Conservation (phyloP, 192 early-diverging fungal species). For the Endogone sp. region DNA sequence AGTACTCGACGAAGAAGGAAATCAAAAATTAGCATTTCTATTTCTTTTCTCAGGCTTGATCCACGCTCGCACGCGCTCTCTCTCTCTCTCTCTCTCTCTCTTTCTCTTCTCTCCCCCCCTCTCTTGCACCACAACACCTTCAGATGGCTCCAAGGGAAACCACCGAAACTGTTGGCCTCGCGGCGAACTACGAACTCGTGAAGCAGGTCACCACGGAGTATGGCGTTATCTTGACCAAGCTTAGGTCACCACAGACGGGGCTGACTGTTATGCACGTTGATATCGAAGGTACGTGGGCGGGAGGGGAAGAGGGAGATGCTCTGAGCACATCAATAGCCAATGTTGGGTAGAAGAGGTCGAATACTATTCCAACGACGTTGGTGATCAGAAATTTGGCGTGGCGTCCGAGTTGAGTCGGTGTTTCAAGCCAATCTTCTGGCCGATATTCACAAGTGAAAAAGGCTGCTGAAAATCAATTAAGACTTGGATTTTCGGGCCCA, state of each 20-base stretch:
- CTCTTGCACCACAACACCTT: constrained; percentile 12
- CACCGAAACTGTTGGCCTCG: background rate
- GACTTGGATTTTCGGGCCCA: no score
- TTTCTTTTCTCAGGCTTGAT: no score
- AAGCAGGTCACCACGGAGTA: constrained; percentile 39
- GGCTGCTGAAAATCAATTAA: no score
- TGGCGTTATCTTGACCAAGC: constrained; percentile 48
- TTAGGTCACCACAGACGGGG: constrained; percentile 41
- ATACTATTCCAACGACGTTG: no score
- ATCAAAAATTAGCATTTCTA: background rate
- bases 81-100: constrained; percentile 2
- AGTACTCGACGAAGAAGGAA: background rate
- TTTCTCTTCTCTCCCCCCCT: background rate
- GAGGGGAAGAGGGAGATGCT: constrained; percentile 1
- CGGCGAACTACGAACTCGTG: constrained; percentile 39
- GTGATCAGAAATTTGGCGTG: no score
- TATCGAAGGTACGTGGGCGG: constrained; percentile 38
- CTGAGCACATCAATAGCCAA: background rate
- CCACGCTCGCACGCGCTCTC: no score
- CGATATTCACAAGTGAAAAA: no score
- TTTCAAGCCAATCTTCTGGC: no score
- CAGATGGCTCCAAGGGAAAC: background rate
- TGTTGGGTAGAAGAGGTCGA: no score
- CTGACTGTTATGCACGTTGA: constrained; percentile 49
- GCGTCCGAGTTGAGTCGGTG: no score